phyloP scores from a whole-genome alignment of 257 asterid species.

The Fraxinus cuspidata region DNA sequence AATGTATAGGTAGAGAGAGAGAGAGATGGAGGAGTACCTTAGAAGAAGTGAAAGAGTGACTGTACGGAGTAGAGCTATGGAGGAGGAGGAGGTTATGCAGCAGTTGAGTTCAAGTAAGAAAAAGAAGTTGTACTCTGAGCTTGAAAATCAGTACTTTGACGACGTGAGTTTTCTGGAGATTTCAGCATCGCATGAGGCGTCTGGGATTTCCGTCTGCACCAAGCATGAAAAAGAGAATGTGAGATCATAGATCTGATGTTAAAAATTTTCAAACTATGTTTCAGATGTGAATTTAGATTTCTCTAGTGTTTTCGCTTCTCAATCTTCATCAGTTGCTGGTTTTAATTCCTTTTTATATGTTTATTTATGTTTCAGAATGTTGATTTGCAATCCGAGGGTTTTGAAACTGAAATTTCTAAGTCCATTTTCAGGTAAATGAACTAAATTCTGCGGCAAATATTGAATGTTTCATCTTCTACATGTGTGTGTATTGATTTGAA shows the following conservation, averaged over 20 bases:
- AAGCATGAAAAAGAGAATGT: constrained; percentile 29
- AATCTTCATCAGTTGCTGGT: constrained; percentile 16
- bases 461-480: constrained; percentile 19
- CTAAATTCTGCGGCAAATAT: neutral
- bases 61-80: constrained; percentile 34
- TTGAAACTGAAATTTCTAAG: constrained; percentile 53
- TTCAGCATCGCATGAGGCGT: constrained; percentile 46
- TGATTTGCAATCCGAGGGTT: constrained; percentile 52
- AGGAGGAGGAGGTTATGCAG: constrained; percentile 32
- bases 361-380: constrained; percentile 32
- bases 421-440: constrained; percentile 54
- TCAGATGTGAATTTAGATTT: neutral
- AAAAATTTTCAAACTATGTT: constrained; percentile 25
- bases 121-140: constrained; percentile 44
- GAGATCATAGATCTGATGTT: constrained; percentile 51
- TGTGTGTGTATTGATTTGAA: constrained; percentile 13
- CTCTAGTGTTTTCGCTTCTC: constrained; percentile 8
- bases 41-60: constrained; percentile 39
- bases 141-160: constrained; percentile 25
- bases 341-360: constrained; percentile 4
- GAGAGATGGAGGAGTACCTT: constrained; percentile 38
- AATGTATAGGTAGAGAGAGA: constrained; percentile 7
- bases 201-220: constrained; percentile 38
- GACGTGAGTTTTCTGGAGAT: constrained; percentile 35
- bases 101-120: constrained; percentile 48